phyloP scores from a whole-genome alignment of 768 basidiomycete species.

The Epithele typhae region DNA sequence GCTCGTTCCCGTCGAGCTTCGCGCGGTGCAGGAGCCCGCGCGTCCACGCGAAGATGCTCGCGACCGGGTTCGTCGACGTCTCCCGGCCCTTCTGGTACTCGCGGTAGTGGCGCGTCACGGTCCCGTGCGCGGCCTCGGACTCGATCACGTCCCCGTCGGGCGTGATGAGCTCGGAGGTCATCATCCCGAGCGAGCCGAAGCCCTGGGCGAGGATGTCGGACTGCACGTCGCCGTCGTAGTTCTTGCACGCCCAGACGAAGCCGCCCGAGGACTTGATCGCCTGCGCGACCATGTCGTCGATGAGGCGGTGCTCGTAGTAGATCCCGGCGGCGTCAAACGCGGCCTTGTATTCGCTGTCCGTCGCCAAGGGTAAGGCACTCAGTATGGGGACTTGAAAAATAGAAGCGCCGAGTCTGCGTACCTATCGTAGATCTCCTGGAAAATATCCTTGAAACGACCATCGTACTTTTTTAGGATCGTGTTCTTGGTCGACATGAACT shows the following conservation, averaged over 20 bases:
- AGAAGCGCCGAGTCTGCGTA: too few relatives aligned
- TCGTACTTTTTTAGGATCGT: slow-evolving; percentile 98
- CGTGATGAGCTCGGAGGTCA: slow-evolving; percentile 94
- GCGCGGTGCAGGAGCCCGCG: slow-evolving; percentile 91
- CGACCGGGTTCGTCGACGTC: slow-evolving; percentile 98
- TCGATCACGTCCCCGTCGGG: slow-evolving; percentile 93
- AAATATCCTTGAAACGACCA: slow-evolving; percentile 98
- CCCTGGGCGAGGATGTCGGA: slow-evolving; percentile 96
- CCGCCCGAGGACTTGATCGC: slow-evolving; percentile 95
- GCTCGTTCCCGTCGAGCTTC: slow-evolving; percentile 81
- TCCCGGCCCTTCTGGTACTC: slow-evolving; percentile 97
- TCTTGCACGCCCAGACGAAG: slow-evolving; percentile 66
- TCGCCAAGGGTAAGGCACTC: not conserved
- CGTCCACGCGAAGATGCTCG: slow-evolving; percentile 98
- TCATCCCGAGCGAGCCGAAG: slow-evolving; percentile 96
- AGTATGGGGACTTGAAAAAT: too few relatives aligned
- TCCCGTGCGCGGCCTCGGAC: slow-evolving; percentile 95
- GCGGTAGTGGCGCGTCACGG: slow-evolving; percentile 95
- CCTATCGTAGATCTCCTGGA: slow-evolving; percentile 92
- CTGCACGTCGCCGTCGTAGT: slow-evolving; percentile 59
- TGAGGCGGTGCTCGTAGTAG: slow-evolving; percentile 95
- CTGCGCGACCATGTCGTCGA: slow-evolving; percentile 98
- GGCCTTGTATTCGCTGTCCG: slow-evolving; percentile 57
- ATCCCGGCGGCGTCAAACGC: slow-evolving; percentile 67
- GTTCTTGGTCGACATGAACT: slow-evolving; percentile 99